A percentile compares a stretch with the other conserved stretches of the same genome.
Conservation (phyloP, 2,329 filamentous ascomycete species). For the Leptographium lundbergii region DNA sequence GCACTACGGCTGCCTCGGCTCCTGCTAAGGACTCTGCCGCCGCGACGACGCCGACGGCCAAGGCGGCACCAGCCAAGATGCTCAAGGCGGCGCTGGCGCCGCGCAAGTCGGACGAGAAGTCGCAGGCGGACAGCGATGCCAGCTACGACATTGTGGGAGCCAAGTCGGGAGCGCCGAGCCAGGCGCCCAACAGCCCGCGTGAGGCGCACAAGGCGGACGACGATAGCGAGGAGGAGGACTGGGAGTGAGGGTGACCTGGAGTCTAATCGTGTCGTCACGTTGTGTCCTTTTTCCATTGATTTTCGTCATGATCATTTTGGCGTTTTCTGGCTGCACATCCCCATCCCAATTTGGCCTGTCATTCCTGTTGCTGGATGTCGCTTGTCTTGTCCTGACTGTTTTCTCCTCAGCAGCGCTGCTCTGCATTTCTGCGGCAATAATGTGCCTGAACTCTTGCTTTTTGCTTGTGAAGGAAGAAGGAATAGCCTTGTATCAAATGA, state of each 20-base stretch:
- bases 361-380: too few species aligned
- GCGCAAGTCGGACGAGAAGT: conserved; percentile 74
- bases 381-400: too few species aligned
- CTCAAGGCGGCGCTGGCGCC: conserved; percentile 49
- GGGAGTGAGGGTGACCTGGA: conserved; percentile 40
- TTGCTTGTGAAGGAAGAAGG: neutral
- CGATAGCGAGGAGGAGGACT: conserved; percentile 61
- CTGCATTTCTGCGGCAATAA: too few species aligned
- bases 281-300: neutral
- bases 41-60: conserved; percentile 11
- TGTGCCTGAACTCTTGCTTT: neutral
- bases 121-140: conserved; percentile 82
- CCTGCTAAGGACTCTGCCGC: conserved; percentile 13
- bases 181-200: conserved; percentile 57
- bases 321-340: too few species aligned
- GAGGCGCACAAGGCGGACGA: conserved; percentile 39
- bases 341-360: neutral
- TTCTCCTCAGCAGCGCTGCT: too few species aligned
- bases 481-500: neutral
- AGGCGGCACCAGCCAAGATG: conserved; percentile 16
- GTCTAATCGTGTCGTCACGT: neutral
- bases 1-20: neutral
- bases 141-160: conserved; percentile 90
- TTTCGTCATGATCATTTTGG: too few species aligned
- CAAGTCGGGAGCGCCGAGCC: conserved; percentile 62